These are phyloP conservation scores for Hypericum perforatum DNA, from an alignment of 345 rosid species.

Conservation along the genomic window DNA sequence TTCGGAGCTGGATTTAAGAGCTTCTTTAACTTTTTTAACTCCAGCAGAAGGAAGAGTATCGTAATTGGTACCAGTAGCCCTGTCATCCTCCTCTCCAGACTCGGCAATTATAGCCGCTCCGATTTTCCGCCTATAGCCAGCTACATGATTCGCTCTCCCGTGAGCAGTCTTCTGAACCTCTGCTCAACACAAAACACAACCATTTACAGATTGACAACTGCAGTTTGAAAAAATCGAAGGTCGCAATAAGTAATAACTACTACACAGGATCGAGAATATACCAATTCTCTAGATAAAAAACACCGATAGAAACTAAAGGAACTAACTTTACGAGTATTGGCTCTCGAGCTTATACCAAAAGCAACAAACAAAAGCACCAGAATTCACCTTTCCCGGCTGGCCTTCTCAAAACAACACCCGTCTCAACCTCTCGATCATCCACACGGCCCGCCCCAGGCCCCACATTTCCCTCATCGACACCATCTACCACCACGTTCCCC, in stretches of 20 bases:
- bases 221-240: not conserved
- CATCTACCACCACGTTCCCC: not conserved
- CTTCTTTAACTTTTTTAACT: constrained; percentile 29
- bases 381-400: not conserved
- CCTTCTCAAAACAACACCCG: not conserved
- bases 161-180: constrained; percentile 4
- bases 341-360: no score
- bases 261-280: not conserved
- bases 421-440: not conserved
- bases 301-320: no score
- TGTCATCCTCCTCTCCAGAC: constrained; percentile 11
- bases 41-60: constrained; percentile 19
- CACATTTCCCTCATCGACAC: not conserved
- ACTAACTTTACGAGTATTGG: no score
- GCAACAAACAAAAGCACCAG: not conserved
- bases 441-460: not conserved
- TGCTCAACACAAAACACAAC: constrained; percentile 3
- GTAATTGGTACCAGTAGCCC: not conserved
- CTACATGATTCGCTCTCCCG: constrained; percentile 11
- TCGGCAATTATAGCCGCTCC: no score
- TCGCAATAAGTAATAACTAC: not conserved
- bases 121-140: constrained; percentile 1
- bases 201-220: not conserved
- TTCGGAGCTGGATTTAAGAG: constrained; percentile 27
- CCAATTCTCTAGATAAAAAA: no score